phyloP scores from a whole-genome alignment of 176 grass and related monocot genomes.

The Oryza brachyantha region DNA sequence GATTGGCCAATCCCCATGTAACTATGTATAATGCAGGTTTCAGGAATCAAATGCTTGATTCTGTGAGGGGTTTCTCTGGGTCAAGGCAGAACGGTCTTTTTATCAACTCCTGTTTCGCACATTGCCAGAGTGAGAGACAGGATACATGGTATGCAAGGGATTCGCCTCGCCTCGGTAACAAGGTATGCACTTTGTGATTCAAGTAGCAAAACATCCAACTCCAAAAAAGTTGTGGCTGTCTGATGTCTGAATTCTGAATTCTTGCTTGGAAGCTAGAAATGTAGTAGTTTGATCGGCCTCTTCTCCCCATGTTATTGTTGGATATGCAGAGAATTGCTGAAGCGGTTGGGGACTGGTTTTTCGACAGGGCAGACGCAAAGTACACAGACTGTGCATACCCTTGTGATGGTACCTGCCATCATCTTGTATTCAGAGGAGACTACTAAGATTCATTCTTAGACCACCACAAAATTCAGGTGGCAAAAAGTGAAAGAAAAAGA shows the following conservation, averaged over 20 bases:
- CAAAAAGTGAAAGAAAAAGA: background rate
- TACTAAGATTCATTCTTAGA: constrained; percentile 29
- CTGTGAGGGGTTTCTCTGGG: constrained; percentile 59
- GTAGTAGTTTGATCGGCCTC: background rate
- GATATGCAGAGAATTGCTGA: constrained; percentile 67
- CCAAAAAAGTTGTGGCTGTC: too few relatives aligned
- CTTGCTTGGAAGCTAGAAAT: background rate
- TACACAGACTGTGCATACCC: constrained; percentile 87
- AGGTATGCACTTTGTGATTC: constrained; percentile 41
- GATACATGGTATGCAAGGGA: constrained; percentile 81
- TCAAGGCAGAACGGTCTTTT: constrained; percentile 75
- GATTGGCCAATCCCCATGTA: background rate
- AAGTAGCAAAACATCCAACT: background rate
- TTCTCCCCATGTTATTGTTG: background rate
- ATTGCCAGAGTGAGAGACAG: constrained; percentile 88
- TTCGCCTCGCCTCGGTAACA: constrained; percentile 76
- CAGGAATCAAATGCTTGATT: constrained; percentile 83
- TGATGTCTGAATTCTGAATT: background rate
- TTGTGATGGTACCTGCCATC: constrained; percentile 84
- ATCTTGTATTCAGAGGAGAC: constrained; percentile 61
- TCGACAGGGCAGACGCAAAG: constrained; percentile 50
- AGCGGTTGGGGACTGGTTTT: constrained; percentile 82
- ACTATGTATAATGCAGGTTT: constrained; percentile 54
- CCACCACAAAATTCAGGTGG: background rate
- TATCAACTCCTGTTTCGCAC: constrained; percentile 98